phyloP scores from a whole-genome alignment of 495 filamentous ascomycete genomes.

The Parathielavia appendiculata region DNA sequence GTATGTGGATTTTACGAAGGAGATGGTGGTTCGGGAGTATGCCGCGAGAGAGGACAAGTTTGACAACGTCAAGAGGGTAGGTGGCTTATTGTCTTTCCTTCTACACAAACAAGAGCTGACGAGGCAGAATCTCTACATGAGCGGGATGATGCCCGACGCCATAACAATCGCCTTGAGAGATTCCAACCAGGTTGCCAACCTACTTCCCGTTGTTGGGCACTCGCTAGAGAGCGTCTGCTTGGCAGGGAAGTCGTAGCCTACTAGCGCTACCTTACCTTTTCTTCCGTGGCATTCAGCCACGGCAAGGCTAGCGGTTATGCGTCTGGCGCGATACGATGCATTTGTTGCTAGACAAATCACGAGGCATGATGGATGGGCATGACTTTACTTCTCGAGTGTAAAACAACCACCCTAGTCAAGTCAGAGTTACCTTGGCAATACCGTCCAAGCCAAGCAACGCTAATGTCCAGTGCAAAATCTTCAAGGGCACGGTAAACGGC shows the following conservation, averaged over 20 bases:
- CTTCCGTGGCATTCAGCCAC: background rate
- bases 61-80: conserved; percentile 67
- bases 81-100: conserved; percentile 21
- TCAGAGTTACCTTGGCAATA: background rate
- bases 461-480: conserved; percentile 16
- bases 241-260: conserved; percentile 13
- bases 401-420: background rate
- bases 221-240: conserved; percentile 43
- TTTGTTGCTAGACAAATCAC: background rate
- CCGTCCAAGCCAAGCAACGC: conserved; percentile 10
- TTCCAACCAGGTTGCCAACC: conserved; percentile 67
- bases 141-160: conserved; percentile 58
- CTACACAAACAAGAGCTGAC: conserved; percentile 5
- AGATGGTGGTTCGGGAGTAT: conserved; percentile 84
- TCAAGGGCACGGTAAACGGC: background rate
- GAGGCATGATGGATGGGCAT: background rate
- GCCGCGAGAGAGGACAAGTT: conserved; percentile 75
- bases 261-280: too few relatives aligned
- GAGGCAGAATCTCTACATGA: conserved; percentile 59
- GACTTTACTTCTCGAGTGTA: background rate
- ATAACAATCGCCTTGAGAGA: conserved; percentile 76
- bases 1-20: conserved; percentile 81
- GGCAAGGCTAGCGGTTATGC: background rate
- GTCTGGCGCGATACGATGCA: background rate
- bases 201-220: conserved; percentile 66